These are phyloP conservation scores for Fusarium staphyleae DNA, from an alignment of 2,329 filamentous ascomycete genomes.

Conservation along the genomic window DNA sequence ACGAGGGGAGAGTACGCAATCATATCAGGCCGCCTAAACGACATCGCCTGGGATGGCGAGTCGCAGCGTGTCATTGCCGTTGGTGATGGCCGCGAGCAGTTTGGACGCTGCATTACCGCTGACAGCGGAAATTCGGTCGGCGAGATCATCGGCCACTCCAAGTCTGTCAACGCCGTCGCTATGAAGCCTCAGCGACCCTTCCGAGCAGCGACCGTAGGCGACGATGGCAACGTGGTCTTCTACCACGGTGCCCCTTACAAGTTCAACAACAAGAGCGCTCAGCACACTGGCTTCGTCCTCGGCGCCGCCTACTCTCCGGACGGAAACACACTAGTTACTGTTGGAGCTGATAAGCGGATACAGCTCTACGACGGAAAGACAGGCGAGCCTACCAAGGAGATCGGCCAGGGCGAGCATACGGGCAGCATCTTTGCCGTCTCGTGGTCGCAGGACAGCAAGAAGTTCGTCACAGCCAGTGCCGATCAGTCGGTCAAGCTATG, in stretches of 20 bases:
- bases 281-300: slow-evolving; percentile 90
- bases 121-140: slow-evolving; percentile 97
- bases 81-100: slow-evolving; percentile 91
- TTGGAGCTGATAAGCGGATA: slow-evolving; percentile 90
- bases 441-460: slow-evolving; percentile 86
- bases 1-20: slow-evolving; percentile 96
- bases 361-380: slow-evolving; percentile 98
- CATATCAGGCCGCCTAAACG: slow-evolving; percentile 92
- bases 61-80: slow-evolving; percentile 96
- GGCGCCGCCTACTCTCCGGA: slow-evolving; percentile 90
- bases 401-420: slow-evolving; percentile 85
- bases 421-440: slow-evolving; percentile 93
- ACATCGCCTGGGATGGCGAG: slow-evolving; percentile 97
- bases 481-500: slow-evolving; percentile 95
- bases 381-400: slow-evolving; percentile 78
- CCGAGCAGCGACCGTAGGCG: slow-evolving; percentile 87
- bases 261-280: slow-evolving; percentile 82
- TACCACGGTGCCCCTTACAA: slow-evolving; percentile 96
- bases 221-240: slow-evolving; percentile 90
- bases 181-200: slow-evolving; percentile 91
- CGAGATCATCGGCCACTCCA: slow-evolving; percentile 90
- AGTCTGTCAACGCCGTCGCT: slow-evolving; percentile 88
- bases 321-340: slow-evolving; percentile 80
- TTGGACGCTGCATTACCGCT: slow-evolving; percentile 91
- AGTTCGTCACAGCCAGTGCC: slow-evolving; percentile 88